Conservation (phyloP, 75 land plant species). For the Cunninghamia lanceolata region DNA sequence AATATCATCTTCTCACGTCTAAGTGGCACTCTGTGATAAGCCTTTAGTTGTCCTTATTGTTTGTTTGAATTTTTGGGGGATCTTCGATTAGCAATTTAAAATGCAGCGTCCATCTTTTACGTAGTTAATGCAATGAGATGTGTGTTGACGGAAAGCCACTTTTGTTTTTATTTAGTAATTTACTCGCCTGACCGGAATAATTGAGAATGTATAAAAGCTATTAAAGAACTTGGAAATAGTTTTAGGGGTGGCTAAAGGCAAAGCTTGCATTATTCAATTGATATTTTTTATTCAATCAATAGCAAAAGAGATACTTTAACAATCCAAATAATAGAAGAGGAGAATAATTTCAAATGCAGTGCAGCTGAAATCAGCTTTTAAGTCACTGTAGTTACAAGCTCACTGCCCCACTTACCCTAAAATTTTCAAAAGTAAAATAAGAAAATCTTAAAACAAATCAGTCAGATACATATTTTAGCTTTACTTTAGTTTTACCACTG, state of each 20-base stretch:
- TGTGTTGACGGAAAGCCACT: background rate
- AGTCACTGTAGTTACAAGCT: background rate
- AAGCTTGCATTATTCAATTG: background rate
- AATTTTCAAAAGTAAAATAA: background rate
- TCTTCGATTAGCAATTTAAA: no score
- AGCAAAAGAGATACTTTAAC: no score
- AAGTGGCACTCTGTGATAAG: background rate
- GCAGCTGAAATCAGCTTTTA: background rate
- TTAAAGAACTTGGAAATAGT: background rate
- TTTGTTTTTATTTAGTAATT: background rate
- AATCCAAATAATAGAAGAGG: no score
- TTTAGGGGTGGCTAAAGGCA: background rate
- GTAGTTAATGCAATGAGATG: background rate
- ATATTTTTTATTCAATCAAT: no score
- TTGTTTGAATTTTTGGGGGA: background rate
- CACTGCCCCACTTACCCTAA: background rate
- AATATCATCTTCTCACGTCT: background rate
- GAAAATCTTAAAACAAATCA: background rate
- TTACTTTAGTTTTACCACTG: background rate
- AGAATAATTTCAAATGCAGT: background rate
- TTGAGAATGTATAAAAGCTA: background rate
- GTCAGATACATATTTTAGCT: background rate
- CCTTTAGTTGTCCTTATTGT: background rate
- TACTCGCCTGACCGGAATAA: background rate
- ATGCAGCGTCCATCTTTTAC: no score